Base-by-base conservation (phyloP, 2,329 filamentous ascomycete genomes). In the Nigrospora sphaerica region DNA sequence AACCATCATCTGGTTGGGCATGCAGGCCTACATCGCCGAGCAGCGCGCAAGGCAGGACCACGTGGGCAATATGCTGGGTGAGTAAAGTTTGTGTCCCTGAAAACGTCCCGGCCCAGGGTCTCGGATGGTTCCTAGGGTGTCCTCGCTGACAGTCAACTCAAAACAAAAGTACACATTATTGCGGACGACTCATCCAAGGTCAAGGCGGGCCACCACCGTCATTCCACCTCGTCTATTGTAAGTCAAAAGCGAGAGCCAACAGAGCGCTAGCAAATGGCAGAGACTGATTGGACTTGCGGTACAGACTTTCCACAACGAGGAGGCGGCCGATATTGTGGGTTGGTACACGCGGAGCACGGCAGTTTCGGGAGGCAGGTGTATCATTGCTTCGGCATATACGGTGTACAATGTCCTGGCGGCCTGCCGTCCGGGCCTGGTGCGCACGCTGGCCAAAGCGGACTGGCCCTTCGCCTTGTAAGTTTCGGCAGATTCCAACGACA, bases 261-360 rank as follows among this genome's bases (percentile, higher is more conserved):
- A n/a, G n/a, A n/a, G n/a, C n/a, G n/a, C n/a, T n/a, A n/a, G n/a
- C n/a, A n/a, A n/a, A n/a, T n/a, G n/a, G n/a, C n/a, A n/a, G n/a
- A n/a, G n/a, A n/a, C n/a, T n/a, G n/a, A n/a, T n/a, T n/a, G n/a
- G n/a, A n/a, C n/a, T n/a, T n/a, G n/a, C n/a, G n/a, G n/a, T 36
- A 37, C 47, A 82, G 80, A 77, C 75, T 11, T 88, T 88, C 62
- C 85, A 88, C 65, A 87, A 80, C 37, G 84, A 88, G 62, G 78
- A 81, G 56, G 72, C 76, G 2, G 81, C 82, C 32, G 83, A 88
- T 55, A 67, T 87, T 18, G 70, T 87, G 35, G 78, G 79, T 52
- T 79, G 85, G 71, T 66, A 85, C 18, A 83, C 80, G 1, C 70
- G 83, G 39, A 77, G 71, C 55, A 76, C 77, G 17, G 81, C 84